These are phyloP conservation scores for Ilex aquifolium DNA, from an alignment of 257 asterid genomes.

Conservation along the genomic window DNA sequence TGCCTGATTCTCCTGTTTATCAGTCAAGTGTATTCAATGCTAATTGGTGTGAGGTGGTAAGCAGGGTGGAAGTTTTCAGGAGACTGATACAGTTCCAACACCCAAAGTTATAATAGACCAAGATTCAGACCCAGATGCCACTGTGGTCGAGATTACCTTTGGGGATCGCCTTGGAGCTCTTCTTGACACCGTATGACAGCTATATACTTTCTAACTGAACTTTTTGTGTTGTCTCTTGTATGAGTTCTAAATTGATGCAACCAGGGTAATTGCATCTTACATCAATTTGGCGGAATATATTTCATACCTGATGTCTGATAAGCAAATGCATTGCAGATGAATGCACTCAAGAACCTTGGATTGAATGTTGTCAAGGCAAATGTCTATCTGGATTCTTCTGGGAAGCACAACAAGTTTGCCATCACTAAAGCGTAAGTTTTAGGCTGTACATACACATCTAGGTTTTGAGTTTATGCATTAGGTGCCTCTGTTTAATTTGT, in stretches of 20 bases:
- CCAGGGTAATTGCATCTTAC: not conserved
- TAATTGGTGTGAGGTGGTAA: constrained; percentile 21
- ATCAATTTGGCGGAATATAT: constrained; percentile 1
- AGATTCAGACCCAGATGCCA: constrained; percentile 85
- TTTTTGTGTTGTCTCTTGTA: not conserved
- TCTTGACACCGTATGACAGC: constrained; percentile 64
- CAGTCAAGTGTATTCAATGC: constrained; percentile 5
- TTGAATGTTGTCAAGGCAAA: constrained; percentile 90
- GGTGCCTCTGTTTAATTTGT: constrained; percentile 5
- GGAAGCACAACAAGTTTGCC: constrained; percentile 88
- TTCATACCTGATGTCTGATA: constrained; percentile 13
- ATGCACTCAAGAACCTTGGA: constrained; percentile 75
- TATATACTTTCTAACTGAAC: not conserved
- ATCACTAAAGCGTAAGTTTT: constrained; percentile 76
- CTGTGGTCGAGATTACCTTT: constrained; percentile 83
- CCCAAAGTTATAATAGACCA: constrained; percentile 85
- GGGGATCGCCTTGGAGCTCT: constrained; percentile 98
- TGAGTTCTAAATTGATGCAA: too few species aligned
- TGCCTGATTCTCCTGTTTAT: constrained; percentile 1
- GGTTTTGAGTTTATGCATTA: constrained; percentile 2
- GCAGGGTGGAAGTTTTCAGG: constrained; percentile 65
- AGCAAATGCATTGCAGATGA: constrained; percentile 59
- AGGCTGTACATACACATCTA: constrained; percentile 2
- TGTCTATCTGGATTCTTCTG: constrained; percentile 88
- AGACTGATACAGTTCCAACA: constrained; percentile 54